Evolutionary conservation across 805 yeast species (phyloP), one percentile per base, ranked within the genome.

Genomic region (Pichia scutulata): DNA sequence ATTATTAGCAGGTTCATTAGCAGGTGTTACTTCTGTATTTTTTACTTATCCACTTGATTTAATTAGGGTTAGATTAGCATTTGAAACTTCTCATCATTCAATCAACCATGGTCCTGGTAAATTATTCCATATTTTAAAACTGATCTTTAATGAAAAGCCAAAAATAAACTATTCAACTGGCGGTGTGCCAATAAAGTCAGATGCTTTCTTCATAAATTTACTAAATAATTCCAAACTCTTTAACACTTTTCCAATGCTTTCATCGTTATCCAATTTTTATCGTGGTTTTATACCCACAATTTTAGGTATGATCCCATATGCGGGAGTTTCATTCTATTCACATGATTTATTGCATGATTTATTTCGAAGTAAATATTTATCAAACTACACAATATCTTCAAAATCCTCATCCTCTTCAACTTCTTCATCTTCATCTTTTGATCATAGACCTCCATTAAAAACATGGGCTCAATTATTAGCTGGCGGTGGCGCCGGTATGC

Each of bases 401-500:
- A 55, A 36, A 39, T 2, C 9, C 7, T 41, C 48, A 43, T 49
- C 50, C 25, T 48, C 48, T 4, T 41, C 50, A 7, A 50, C 50
- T 18, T 62, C 58, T 53, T 55, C 67, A 58, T 71, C 53, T 60
- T 65, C 69, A 14, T 62, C 72, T 19, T 60, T 62, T 51, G 77
- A 74, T 54, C 61, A 71, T 24, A 70, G 92, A 52, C 69, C 71
- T 19, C 97, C 97, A 1, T 73, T 93, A 48, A 77, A 74, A 55
- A 86, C 89, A 1, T 88, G 95, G 89, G 98, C 98, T 2, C 97
- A 93, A 70, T 73, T 93, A 44, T 62, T 80, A 4, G 96, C 98
- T 7, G 99, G 99, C 50, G 99, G 98, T 1, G 60, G 86, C n/a
- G 95, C 97, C 1, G 99, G 99, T 13, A 79, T 92, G 84, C 75